Evolutionary conservation across 2,329 filamentous ascomycete species (phyloP), one percentile per base, ranked within the genome.

Genomic region (Zasmidium angulare): DNA sequence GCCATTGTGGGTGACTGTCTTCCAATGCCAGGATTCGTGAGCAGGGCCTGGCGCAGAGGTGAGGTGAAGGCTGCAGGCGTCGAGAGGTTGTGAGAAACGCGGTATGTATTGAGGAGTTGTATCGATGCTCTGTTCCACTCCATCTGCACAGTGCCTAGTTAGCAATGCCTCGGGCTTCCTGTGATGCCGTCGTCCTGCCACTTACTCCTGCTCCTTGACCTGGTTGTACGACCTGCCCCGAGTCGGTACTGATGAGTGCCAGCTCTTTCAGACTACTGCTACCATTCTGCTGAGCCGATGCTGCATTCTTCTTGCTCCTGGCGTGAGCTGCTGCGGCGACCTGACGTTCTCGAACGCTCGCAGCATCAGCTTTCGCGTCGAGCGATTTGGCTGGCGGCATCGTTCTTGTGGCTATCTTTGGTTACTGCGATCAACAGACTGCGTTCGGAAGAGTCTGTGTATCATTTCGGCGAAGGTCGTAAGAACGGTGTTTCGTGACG

Each of bases 1-100:
- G 86, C 85, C 86, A 92, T 91, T 22, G 89, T 92, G 4, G 90
- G 89, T 17, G 89, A 91, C 75, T 87, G 84, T 60, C 84, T 78
- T 31, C 89, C 90, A 66, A 93, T 86, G 24, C 70, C 70, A 22
- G 73, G 67, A 55, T 77, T 77, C 29, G 67, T 81, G 77, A 69
- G 85, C 79, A 76, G 83, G 55, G 77, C 77, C 70, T 79, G 79
- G 65, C 74, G 77, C 59, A 77, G 71, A 40, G 78, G 76, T 58
- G 79, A 77, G 55, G 78, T 83, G 76, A 91, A 93, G 59, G 89
- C 84, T 40, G 87, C 84, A 12, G 90, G 88, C 0, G 86, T 87
- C 69, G 85, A 82, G 69, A 95, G 82, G 60, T 84, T 84, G 78
- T 93, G 87, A 65, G 89, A 83, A 71, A 89, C 85, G 63, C 89